Evolutionary conservation across 768 basidiomycete species (phyloP), one percentile per base, ranked within the genome.

Genomic region (Amanita muscaria): DNA sequence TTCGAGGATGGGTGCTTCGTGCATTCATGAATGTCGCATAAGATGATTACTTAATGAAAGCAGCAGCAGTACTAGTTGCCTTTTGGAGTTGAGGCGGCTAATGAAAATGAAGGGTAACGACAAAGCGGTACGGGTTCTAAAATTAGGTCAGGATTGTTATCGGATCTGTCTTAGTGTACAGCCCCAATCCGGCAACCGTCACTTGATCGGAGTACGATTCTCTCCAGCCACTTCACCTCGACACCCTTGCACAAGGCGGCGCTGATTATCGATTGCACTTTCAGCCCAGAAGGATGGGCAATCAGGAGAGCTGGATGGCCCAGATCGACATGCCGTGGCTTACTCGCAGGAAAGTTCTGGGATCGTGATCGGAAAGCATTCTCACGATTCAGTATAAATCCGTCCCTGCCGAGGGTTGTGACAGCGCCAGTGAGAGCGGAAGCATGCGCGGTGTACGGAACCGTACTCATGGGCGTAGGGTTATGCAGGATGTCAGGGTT

Each of bases 321-420:
- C n/a, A n/a, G n/a, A n/a, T n/a, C n/a, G n/a, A n/a, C n/a, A n/a
- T n/a, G n/a, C n/a, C n/a, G n/a, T n/a, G n/a, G n/a, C n/a, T n/a
- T n/a, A n/a, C n/a, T n/a, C n/a, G 27, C 16, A 29, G 3, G 40
- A 30, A 41, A 25, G 11, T 41, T 40, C 39, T 42, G 11, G 30
- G 40, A 32, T 19, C 10, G 21, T 18, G n/a, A 9, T 5, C 27
- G 24, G 29, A 8, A 18, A 6, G 14, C 11, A 23, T 44, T 44
- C 43, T 44, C 34, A 37, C 34, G 33, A 19, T 12, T 19, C 8
- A 27, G 27, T 35, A 23, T 29, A 36, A 25, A 19, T 11, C 10
- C 15, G 34, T n/a, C 25, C 43, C 43, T 14, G n/a, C 43, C 43
- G 43, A 36, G 34, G 22, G 33, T 29, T 22, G 32, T n/a, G 42